Base-by-base conservation (phyloP, 805 yeast species). In the Yarrowia sp. region DNA sequence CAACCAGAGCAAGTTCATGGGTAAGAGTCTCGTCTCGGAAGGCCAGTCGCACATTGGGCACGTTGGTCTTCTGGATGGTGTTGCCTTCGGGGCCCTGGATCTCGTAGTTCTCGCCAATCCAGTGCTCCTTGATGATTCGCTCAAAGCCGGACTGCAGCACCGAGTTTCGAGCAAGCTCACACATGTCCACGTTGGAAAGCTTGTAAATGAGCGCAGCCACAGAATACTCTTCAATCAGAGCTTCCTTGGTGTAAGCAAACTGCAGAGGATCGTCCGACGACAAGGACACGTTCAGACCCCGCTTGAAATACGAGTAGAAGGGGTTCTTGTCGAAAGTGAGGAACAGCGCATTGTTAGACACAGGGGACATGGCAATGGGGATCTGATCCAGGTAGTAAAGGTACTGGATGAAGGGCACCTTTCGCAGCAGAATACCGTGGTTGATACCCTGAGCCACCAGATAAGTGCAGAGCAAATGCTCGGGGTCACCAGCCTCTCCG, bases 401-500 rank as follows among this genome's bases (percentile, higher is more conserved):
- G 75, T 95, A 95, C 76, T 95, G 99, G 68, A 96, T 87, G 75
- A 90, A 92, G 56, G 99, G 99, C 64, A 96, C 83, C 75, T 95
- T 95, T 77, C 99, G 85, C 73, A 95, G 80, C 67, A 93, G 76
- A 64, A 95, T 96, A 66, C 99, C 99, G 75, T 95, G 99, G 12
- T 96, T 90, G 67, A 95, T 95, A 61, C 96, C 90, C 72, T 93
- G 96, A 0, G 98, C 86, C 0, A 95, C 85, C 71, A 95, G 77
- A 71, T 89, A 95, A 1, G 99, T 92, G 59, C 92, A 83, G 49
- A 92, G 90, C 72, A 96, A 81, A 79, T 95, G 99, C 72, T 95
- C 98, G 1, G 98, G 98, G 73, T 95, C 99, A 67, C 99, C 99
- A n/a, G 99, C 99, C 77, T 95, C 99, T 68, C 99, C 99, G 70